These are phyloP conservation scores for Phellopilus nigrolimitatus DNA, from an alignment of 1,284 basidiomycete genomes.

Conservation along the genomic window DNA sequence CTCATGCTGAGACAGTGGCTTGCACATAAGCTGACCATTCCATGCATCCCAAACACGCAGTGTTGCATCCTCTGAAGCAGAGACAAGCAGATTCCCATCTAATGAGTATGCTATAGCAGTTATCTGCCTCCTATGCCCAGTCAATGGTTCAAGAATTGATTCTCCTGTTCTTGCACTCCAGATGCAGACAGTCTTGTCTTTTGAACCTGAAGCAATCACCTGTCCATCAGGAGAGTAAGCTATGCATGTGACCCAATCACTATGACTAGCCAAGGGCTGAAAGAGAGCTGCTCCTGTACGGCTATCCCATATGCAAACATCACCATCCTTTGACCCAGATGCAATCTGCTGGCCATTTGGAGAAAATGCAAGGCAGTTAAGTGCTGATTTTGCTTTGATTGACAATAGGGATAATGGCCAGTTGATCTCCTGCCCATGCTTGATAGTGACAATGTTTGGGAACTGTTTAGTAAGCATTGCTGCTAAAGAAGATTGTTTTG, in stretches of 20 bases:
- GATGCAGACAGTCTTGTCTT: neutral
- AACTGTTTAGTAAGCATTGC: neutral
- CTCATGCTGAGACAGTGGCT: constrained; percentile 10
- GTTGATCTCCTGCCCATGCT: neutral
- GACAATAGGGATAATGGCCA: neutral
- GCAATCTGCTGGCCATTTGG: neutral
- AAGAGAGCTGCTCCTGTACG: neutral
- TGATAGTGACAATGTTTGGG: neutral
- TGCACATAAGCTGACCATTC: neutral
- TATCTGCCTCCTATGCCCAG: constrained; percentile 13
- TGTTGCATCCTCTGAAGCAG: constrained; percentile 17
- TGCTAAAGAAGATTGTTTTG: neutral
- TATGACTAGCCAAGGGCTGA: neutral
- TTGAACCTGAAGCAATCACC: neutral
- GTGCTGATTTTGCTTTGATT: neutral
- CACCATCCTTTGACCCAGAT: neutral
- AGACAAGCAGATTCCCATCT: constrained; percentile 20
- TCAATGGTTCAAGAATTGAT: neutral
- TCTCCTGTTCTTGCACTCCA: constrained; percentile 9
- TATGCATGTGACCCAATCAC: neutral
- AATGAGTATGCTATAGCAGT: constrained; percentile 6
- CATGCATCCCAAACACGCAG: constrained; percentile 20
- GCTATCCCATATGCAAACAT: neutral
- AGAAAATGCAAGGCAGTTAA: neutral
- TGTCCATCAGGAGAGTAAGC: constrained; percentile 2